Evolutionary conservation across 495 filamentous ascomycete genomes (phyloP), one percentile per base, ranked within the genome.

Genomic region (Podospora didyma): DNA sequence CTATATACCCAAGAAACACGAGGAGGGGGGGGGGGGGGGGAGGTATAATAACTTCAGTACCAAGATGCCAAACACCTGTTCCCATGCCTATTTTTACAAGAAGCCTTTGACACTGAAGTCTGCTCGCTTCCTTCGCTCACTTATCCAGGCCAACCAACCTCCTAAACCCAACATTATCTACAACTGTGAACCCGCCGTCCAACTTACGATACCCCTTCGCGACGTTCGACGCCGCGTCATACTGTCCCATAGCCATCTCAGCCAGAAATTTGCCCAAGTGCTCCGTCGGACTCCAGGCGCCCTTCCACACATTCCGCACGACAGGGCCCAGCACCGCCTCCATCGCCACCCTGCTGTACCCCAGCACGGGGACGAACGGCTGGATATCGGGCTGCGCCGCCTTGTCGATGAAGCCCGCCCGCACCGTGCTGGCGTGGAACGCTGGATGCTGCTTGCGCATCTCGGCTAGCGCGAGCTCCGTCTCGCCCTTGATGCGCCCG

Each of bases 401-500:
- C 0, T 66, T 54, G 55, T 87, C 84, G 20, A 89, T 72, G 20
- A 69, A 77, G 2, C 63, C 78, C 0, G 86, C 81, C 0, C 86
- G 76, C 14, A 85, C 71, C 23, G 71, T 79, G 58, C 73, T 75
- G 16, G 78, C 71, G 14, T 73, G 72, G 49, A 85, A 70, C 19
- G 63, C 62, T 1, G 80, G 75, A 44, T 77, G 66, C 14, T 58
- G 21, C 20, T 63, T 65, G 5, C 64, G 56, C 54, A 77, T 64
- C 16, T 66, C 66, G 17, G 75, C 70, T 34, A 90, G 77, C 1
- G 72, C 62, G 0, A 75, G 21, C 64, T 91, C 88, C 16, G 79
- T 72, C 55, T 82, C 72, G 1, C 87, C 88, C 66, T 91, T 90
- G 28, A 86, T 70, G 34, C 76, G 64, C 4, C 73, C 84, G 54